Evolutionary conservation across 495 filamentous ascomycete species (phyloP), one percentile per base, ranked within the genome.

Genomic region (Aspergillus leporis): DNA sequence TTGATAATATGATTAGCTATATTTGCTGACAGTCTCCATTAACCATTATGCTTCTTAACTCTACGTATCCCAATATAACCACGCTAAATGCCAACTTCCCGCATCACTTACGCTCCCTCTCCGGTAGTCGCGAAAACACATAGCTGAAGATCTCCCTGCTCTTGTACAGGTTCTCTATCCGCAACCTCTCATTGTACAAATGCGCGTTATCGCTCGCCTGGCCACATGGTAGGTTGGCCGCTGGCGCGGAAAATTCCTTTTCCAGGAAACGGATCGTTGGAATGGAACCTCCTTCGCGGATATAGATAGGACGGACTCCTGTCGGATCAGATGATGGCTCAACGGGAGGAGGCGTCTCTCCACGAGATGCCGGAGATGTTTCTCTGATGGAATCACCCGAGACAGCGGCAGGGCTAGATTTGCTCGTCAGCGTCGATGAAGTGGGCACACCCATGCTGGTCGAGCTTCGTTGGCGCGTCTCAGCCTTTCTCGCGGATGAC

Each of bases 201-300:
- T 98, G 94, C 25, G 93, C 94, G 53, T 85, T 84, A 69, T 98
- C 94, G 67, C 92, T 97, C 43, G 93, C 92, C 71, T 98, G 94
- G 2, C 94, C 94, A 67, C 93, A 97, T 0, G 94, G 95, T 41
- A 98, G 68, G 72, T 98, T 93, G 0, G 94, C 94, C 0, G 95
- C 94, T 0, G 92, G 92, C 0, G 94, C 94, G 2, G 83, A 82
- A 67, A 98, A 98, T 65, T 96, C 92, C 74, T 96, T 94, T 70
- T 98, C 94, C 48, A 98, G 70, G 70, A 98, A 98, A 10, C 94
- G 78, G 57, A 97, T 96, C 0, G 90, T 87, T 1, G 95, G 93
- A 62, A 98, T 98, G 0, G 89, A 93, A 4, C 94, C 94, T 3
- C 94, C 94, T 75, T 98, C 94, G 12, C 94, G 85, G 66, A 98